These are phyloP conservation scores for Opeltia flavorubescens DNA, from an alignment of 495 filamentous ascomycete species.

Conservation along the genomic window DNA sequence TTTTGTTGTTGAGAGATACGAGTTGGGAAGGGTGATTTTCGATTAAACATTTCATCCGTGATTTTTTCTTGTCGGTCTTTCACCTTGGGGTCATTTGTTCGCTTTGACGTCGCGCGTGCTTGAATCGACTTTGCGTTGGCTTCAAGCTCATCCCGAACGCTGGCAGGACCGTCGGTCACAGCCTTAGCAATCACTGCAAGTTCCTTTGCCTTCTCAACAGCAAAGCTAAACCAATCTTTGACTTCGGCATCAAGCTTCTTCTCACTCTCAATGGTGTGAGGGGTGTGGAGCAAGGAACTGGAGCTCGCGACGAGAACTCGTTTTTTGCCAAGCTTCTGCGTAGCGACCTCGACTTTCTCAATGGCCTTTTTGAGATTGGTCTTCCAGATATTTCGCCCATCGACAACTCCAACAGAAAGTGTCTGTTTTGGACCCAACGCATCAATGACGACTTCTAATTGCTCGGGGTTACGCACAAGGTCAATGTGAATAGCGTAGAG, in stretches of 20 bases:
- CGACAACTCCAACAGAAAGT: constrained; percentile 88
- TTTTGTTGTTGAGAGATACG: constrained; percentile 77
- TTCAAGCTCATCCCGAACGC: constrained; percentile 75
- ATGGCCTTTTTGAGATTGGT: constrained; percentile 89
- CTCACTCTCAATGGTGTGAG: constrained; percentile 93
- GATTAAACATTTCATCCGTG: constrained; percentile 73
- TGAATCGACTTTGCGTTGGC: constrained; percentile 87
- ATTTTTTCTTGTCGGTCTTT: constrained; percentile 87
- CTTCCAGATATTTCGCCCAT: constrained; percentile 99
- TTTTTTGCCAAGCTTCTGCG: constrained; percentile 89
- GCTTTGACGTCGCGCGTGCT: constrained; percentile 73
- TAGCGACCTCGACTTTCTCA: constrained; percentile 70
- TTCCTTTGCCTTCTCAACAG: constrained; percentile 83
- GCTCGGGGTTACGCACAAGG: constrained; percentile 92
- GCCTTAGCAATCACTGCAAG: constrained; percentile 92
- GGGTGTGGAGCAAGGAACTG: constrained; percentile 91
- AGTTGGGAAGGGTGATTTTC: constrained; percentile 70
- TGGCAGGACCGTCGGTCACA: constrained; percentile 74
- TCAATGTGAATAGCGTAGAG: constrained; percentile 83
- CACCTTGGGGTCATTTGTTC: constrained; percentile 91
- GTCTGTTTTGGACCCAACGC: constrained; percentile 72
- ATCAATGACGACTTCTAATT: constrained; percentile 66
- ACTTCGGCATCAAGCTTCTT: constrained; percentile 90
- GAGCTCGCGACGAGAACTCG: constrained; percentile 93
- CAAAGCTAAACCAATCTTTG: constrained; percentile 97